These are phyloP conservation scores for Globisporangium paddicum DNA, from an alignment of 352 stramenopile genomes.

Conservation along the genomic window DNA sequence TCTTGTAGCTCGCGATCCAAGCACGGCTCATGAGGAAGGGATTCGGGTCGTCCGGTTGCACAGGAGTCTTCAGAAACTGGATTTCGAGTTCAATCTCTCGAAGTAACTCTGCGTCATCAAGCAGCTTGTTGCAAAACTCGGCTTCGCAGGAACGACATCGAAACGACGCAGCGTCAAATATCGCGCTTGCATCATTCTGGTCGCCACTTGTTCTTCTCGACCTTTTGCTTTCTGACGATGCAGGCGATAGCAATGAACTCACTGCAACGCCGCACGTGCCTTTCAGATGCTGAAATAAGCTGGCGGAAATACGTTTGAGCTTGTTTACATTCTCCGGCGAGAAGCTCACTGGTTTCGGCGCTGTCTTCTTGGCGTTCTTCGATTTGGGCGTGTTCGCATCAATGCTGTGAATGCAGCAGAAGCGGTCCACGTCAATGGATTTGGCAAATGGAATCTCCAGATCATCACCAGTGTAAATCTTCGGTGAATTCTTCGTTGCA, in stretches of 20 bases:
- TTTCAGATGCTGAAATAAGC: slow-evolving; percentile 40
- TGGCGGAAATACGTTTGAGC: slow-evolving; percentile 57
- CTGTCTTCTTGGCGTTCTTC: neutral
- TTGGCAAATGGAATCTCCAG: slow-evolving; percentile 52
- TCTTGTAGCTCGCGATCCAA: slow-evolving; percentile 76
- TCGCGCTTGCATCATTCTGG: neutral
- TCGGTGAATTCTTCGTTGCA: neutral
- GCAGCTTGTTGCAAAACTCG: slow-evolving; percentile 42
- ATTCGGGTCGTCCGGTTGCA: slow-evolving; percentile 15
- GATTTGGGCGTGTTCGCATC: slow-evolving; percentile 4
- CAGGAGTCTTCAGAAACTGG: slow-evolving; percentile 41
- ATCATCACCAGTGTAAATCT: slow-evolving; percentile 8
- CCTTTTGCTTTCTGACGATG: neutral
- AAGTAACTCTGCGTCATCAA: slow-evolving; percentile 46
- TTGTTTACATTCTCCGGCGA: slow-evolving; percentile 42
- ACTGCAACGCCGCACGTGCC: slow-evolving; percentile 28
- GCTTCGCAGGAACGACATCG: slow-evolving; percentile 43
- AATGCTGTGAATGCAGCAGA: slow-evolving; percentile 45
- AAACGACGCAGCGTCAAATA: slow-evolving; percentile 42
- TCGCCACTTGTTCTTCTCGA: slow-evolving; percentile 10
- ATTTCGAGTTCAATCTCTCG: slow-evolving; percentile 45
- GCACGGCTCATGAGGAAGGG: slow-evolving; percentile 59
- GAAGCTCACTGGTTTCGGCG: slow-evolving; percentile 21
- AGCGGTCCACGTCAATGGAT: slow-evolving; percentile 39
- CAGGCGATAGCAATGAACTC: slow-evolving; percentile 5